Evolutionary conservation across 306 rosid species (phyloP), one percentile per base, ranked within the genome.

Genomic region (Myrica gale): DNA sequence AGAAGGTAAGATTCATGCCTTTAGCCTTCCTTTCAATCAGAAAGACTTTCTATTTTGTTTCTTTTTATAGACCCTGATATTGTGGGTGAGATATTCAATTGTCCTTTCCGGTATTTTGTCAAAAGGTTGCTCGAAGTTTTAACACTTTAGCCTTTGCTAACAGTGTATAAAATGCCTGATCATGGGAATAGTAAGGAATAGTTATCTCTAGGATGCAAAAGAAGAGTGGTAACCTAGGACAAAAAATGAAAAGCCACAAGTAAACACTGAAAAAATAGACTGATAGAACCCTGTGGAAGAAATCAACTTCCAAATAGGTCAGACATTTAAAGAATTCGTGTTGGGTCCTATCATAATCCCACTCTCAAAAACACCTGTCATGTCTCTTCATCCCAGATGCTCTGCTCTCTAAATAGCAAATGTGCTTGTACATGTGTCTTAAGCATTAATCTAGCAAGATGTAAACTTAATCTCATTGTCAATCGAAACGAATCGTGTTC

Each of bases 1-100:
- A 91, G 85, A 93, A 91, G 98, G 97, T 93, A 83, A 21, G 5
- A 19, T 44, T 54, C 47, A 50, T 74, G 21, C 61, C 21, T 75
- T 57, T 51, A 32, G 15, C 73, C 47, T 75, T 79, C 67, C 10
- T 2, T 37, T 16, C 69, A 37, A 32, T 5, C 16, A 39, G 19
- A 63, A 63, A 63, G 37, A 32, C 37, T 32, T 2, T 2, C 3
- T 32, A 32, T 32, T 26, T 32, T 32, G 37, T 32, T 32, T 32
- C 37, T 32, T 37, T 12, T 6, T 32, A 12, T 61, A 26, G 41
- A 6, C 3, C 6, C 3, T 61, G 9, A 9, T 61, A 15, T 26
- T 61, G 9, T 11, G 39, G 26, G 12, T 1, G 43, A 52, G 5
- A 5, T 52, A 5, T 52, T 5, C 8, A 1, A 6, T 17, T 52